A percentile compares a stretch with the other conserved stretches of the same genome.
These are phyloP conservation scores for Yamadazyma membranifaciens DNA, from an alignment of 1,139 yeast species.

Conservation along the genomic window DNA sequence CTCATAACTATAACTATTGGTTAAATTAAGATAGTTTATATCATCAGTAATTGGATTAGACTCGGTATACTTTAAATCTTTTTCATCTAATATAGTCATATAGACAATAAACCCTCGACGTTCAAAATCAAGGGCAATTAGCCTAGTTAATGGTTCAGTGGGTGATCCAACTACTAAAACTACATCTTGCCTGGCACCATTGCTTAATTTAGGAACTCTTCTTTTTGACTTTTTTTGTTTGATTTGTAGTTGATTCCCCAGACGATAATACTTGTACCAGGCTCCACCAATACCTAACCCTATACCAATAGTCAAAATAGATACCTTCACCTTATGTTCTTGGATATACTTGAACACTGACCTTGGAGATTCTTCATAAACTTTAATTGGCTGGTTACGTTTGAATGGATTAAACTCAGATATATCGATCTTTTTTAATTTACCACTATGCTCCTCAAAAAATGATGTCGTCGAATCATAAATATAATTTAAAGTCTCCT, in stretches of 20 bases:
- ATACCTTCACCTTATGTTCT: conserved; percentile 14
- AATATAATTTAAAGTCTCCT: conserved; percentile 27
- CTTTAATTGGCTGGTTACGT: background rate
- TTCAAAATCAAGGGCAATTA: conserved; percentile 71
- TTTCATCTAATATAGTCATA: conserved; percentile 65
- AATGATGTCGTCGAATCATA: conserved; percentile 26
- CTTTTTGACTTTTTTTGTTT: conserved; percentile 28
- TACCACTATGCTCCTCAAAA: conserved; percentile 13
- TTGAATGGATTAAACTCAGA: conserved; percentile 8
- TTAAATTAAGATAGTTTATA: conserved; percentile 44
- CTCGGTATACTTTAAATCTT: conserved; percentile 59
- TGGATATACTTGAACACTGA: conserved; percentile 1
- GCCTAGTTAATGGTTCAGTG: conserved; percentile 68
- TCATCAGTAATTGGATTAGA: conserved; percentile 55
- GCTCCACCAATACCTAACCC: conserved; percentile 20
- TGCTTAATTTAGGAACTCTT: conserved; percentile 59
- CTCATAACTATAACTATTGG: conserved; percentile 30
- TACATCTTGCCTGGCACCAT: conserved; percentile 76
- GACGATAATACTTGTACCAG: conserved; percentile 10
- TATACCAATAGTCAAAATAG: conserved; percentile 29
- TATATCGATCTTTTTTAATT: conserved; percentile 10
- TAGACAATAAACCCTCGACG: conserved; percentile 79
- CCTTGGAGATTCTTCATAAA: background rate
- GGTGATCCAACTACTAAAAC: conserved; percentile 76
- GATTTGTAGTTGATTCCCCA: too few relatives aligned